phyloP scores from a whole-genome alignment of 164 flowering plant species.

The Macadamia integrifolia region DNA sequence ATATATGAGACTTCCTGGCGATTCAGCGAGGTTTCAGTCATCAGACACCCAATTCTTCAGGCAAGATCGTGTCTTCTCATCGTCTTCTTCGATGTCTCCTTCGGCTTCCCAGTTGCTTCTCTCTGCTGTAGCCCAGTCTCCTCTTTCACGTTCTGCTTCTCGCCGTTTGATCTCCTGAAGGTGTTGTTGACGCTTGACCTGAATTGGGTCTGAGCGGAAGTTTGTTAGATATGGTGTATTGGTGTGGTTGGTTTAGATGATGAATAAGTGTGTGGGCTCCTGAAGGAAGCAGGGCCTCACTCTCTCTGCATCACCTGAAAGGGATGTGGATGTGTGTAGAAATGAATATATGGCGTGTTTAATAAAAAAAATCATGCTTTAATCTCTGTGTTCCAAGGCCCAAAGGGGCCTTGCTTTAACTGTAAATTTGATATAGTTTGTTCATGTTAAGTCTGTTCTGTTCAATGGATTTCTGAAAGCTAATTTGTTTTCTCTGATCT shows the following conservation, averaged over 20 bases:
- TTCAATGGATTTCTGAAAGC: too few species aligned
- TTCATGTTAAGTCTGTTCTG: too few species aligned
- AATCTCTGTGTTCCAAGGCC: background rate
- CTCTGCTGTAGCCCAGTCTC: background rate
- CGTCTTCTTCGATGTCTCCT: background rate
- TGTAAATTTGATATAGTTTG: too few species aligned
- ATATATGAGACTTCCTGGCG: conserved; percentile 4
- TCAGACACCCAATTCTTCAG: background rate
- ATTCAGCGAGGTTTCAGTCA: conserved; percentile 5
- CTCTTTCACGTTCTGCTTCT: background rate
- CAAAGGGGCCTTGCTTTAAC: background rate
- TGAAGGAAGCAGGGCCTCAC: background rate
- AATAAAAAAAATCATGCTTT: background rate
- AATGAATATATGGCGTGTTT: background rate
- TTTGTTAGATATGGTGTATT: background rate
- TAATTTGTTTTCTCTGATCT: too few species aligned
- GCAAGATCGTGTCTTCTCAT: background rate
- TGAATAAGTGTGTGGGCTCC: background rate
- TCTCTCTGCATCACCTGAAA: background rate
- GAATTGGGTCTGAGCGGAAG: background rate
- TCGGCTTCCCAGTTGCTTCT: background rate
- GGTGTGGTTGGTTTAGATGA: background rate
- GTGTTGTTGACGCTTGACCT: background rate
- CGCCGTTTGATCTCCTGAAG: background rate
- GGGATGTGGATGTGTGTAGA: background rate